phyloP scores from a whole-genome alignment of 176 grass and related monocot genomes.

The Musa itinerans region DNA sequence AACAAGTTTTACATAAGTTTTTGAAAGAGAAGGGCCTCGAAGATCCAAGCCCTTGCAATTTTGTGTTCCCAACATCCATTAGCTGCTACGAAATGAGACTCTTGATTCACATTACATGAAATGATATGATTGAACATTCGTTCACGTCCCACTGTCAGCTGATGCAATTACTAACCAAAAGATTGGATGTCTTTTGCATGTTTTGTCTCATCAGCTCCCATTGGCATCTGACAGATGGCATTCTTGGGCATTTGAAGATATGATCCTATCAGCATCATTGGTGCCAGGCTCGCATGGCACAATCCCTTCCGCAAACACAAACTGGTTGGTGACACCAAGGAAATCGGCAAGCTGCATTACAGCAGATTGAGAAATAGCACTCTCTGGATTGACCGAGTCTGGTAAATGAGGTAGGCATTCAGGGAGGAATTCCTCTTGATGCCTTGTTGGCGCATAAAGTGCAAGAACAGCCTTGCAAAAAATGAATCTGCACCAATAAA shows the following conservation, averaged over 20 bases:
- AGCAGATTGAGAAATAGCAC: constrained; percentile 46
- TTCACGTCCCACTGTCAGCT: background rate
- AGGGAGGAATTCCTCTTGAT: constrained; percentile 43
- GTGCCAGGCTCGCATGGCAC: constrained; percentile 11
- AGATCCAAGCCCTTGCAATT: background rate
- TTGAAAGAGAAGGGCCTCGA: background rate
- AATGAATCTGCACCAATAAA: constrained; percentile 62
- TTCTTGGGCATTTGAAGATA: constrained; percentile 2
- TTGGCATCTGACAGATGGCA: constrained; percentile 4
- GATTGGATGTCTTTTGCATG: background rate
- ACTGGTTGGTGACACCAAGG: constrained; percentile 39
- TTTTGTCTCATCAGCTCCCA: background rate
- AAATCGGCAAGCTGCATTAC: constrained; percentile 50
- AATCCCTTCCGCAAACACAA: constrained; percentile 40
- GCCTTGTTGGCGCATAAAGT: constrained; percentile 37
- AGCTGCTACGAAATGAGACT: background rate
- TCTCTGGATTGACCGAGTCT: constrained; percentile 40
- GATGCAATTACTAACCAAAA: background rate
- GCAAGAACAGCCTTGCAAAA: constrained; percentile 59
- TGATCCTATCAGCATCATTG: background rate
- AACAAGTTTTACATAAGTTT: background rate
- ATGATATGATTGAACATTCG: background rate
- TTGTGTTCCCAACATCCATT: background rate
- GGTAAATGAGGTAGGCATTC: constrained; percentile 59
- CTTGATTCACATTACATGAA: background rate